Conservation (phyloP, 2,329 filamentous ascomycete species). For the Phyllosticta capitalensis region DNA sequence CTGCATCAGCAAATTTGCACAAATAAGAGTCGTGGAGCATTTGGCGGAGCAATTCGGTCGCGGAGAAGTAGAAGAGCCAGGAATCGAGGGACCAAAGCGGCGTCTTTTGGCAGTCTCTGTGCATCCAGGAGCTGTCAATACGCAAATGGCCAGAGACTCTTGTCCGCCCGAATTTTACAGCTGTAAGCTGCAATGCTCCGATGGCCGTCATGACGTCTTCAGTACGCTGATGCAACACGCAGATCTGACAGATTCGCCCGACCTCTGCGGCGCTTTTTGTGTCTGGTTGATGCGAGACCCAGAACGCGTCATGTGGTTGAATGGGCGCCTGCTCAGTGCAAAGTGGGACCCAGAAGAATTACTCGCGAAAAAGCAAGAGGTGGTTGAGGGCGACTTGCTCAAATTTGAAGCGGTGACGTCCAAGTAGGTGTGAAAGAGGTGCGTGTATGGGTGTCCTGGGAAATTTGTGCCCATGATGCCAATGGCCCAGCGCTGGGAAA, state of each 20-base stretch:
- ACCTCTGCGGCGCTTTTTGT: conserved; percentile 8
- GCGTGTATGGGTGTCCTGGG: background rate
- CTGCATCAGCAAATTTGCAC: conserved; percentile 29
- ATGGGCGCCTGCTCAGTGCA: conserved; percentile 5
- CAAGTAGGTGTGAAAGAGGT: background rate
- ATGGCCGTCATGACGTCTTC: conserved; percentile 29
- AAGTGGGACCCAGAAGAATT: conserved; percentile 19
- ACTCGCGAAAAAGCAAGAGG: conserved; percentile 15
- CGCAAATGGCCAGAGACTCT: conserved; percentile 24
- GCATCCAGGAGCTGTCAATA: conserved; percentile 30
- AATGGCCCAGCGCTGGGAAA: background rate
- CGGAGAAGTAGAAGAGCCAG: background rate
- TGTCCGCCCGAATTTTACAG: conserved; percentile 16
- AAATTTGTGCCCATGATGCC: background rate
- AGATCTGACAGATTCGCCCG: conserved; percentile 5
- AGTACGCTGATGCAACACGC: conserved; percentile 18
- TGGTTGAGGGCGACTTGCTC: conserved; percentile 17
- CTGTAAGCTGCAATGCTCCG: conserved; percentile 33
- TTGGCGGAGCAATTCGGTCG: conserved; percentile 25
- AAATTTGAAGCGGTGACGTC: conserved; percentile 12
- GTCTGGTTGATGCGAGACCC: conserved; percentile 3
- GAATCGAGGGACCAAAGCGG: conserved; percentile 11
- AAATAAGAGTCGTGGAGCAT: conserved; percentile 30
- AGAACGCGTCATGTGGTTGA: background rate
- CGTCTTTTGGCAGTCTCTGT: conserved; percentile 23